Evolutionary conservation across 345 rosid genomes (phyloP).

Genomic region (Clarkia xantiana): DNA sequence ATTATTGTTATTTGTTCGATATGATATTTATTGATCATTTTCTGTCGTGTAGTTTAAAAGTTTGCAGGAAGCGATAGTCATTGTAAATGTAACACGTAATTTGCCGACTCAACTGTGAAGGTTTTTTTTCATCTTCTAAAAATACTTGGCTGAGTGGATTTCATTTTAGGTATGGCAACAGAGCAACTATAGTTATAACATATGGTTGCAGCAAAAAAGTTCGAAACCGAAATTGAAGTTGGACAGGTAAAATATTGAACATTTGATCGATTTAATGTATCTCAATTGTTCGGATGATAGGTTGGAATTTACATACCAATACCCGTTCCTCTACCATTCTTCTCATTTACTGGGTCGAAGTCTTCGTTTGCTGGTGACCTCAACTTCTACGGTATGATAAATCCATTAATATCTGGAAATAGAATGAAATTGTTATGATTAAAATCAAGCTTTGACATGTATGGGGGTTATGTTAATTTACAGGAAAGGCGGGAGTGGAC

Average conservation of each 20-base stretch:
- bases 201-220: constrained; percentile 94
- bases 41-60: constrained; percentile 47
- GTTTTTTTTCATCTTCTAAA: constrained; percentile 1
- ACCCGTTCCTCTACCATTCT: constrained; percentile 92
- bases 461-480: too few relatives aligned
- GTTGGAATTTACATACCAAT: constrained; percentile 95
- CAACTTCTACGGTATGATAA: constrained; percentile 83
- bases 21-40: neutral
- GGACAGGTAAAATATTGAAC: constrained; percentile 52
- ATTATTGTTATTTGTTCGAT: neutral
- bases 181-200: constrained; percentile 79
- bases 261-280: too few relatives aligned
- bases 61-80: constrained; percentile 75
- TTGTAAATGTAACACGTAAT: constrained; percentile 76
- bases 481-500: constrained; percentile 95
- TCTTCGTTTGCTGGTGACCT: constrained; percentile 93
- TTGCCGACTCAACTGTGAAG: neutral
- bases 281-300: constrained; percentile 17
- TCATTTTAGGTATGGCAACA: constrained; percentile 69
- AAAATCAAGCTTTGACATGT: too few relatives aligned
- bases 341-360: constrained; percentile 88
- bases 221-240: constrained; percentile 84
- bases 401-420: too few relatives aligned
- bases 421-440: too few relatives aligned
- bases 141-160: neutral